Base-by-base conservation (phyloP, 2,329 filamentous ascomycete species). In the Paraphaeosphaeria sporulosa region DNA sequence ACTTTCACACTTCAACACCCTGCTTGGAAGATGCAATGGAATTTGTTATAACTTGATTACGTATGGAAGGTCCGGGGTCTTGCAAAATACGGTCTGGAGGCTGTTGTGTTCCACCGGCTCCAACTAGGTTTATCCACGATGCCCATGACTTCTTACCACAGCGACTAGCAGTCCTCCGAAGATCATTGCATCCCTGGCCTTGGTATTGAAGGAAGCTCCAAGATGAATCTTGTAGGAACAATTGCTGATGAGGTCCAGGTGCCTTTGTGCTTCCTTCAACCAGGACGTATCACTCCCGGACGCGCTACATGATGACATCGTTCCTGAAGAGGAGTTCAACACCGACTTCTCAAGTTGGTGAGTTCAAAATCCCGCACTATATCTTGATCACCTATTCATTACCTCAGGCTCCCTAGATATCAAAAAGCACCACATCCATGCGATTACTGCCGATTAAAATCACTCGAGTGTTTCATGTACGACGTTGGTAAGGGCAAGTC, bases 391-490 rank as follows among this genome's bases (percentile, higher is more conserved):
- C 15, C 2, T 46, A 7, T 30, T 55, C 52, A 55, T 36, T n/a
- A 3, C 9, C 6, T 7, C 12, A 55, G 52, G 77, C 78, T 84
- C 19, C 81, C 82, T 34, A 71, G 78, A 59, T 83, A 83, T 61
- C 73, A 79, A 38, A 80, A 82, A 55, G 80, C 81, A 7, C 72
- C 76, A 36, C 73, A 79, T 51, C 72, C 81, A 32, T 84, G 82
- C 69, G 80, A 82, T 38, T 83, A 84, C 61, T 84, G 82, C 64
- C 73, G 77, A 25, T 80, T 79, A 1, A 79, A 71, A 66, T 74
- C 77, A n/a, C 76, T 84, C 38, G 76, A 82, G 57, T 84, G 82
- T 70, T 83, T 81, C 59, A 75, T 82, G 43, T 79, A 77, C 27
- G 76, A 76, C 56, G 63, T 67, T 40, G 77, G 76, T 17, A 74